Conservation (phyloP, 805 yeast genomes). For the Maudiozyma turicensis region DNA sequence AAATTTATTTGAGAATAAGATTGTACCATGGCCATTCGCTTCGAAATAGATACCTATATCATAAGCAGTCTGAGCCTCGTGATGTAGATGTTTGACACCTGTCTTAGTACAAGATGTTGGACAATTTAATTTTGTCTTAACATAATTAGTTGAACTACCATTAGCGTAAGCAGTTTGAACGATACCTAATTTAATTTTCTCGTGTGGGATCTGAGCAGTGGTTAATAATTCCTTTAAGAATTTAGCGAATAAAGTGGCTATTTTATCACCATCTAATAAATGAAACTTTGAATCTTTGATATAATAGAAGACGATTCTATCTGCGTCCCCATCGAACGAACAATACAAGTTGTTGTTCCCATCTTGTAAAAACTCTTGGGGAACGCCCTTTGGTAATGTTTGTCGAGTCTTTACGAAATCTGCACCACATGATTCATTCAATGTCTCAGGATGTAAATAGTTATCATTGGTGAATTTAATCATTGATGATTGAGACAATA, state of each 20-base stretch:
- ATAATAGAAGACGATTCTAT: conserved; percentile 78
- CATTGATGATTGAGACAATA: conserved; percentile 29
- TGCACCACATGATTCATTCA: conserved; percentile 86
- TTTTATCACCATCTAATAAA: conserved; percentile 86
- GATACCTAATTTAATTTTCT: conserved; percentile 53
- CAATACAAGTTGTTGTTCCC: conserved; percentile 49
- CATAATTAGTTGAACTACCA: conserved; percentile 75
- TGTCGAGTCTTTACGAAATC: conserved; percentile 92
- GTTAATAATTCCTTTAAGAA: conserved; percentile 46
- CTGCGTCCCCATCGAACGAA: conserved; percentile 97
- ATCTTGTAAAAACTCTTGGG: neutral
- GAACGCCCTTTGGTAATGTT: conserved; percentile 54
- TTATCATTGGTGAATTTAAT: conserved; percentile 43
- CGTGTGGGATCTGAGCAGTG: conserved; percentile 31
- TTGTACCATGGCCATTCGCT: conserved; percentile 99
- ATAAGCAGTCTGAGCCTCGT: conserved; percentile 66
- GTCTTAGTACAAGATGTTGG: conserved; percentile 89
- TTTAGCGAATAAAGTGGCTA: conserved; percentile 73
- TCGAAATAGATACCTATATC: conserved; percentile 94
- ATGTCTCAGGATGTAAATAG: conserved; percentile 41
- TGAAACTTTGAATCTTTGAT: conserved; percentile 36
- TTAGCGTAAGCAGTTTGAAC: conserved; percentile 98
- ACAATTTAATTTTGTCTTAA: conserved; percentile 48
- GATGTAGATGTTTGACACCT: conserved; percentile 94
- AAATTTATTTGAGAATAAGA: conserved; percentile 57